phyloP scores from a whole-genome alignment of 2,329 filamentous ascomycete genomes.

The Clonostachys sp. region DNA sequence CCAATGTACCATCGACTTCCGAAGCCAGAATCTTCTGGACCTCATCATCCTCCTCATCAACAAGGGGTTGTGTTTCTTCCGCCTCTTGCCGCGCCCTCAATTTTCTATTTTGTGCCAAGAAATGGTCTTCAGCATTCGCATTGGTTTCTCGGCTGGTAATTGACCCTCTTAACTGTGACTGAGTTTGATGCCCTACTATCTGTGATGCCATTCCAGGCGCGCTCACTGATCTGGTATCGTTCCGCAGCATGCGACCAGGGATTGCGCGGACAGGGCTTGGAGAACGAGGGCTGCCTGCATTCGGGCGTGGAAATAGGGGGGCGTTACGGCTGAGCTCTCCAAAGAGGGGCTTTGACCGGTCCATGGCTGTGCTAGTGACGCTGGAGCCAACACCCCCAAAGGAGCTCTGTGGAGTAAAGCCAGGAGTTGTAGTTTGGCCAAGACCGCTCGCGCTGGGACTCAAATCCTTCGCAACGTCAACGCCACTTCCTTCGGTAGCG shows the following conservation, averaged over 20 bases:
- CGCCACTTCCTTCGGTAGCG: conserved; percentile 53
- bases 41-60: conserved; percentile 66
- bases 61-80: conserved; percentile 51
- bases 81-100: conserved; percentile 50
- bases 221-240: conserved; percentile 53
- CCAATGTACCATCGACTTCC: conserved; percentile 56
- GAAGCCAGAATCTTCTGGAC: conserved; percentile 58
- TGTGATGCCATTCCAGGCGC: conserved; percentile 56
- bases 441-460: conserved; percentile 31
- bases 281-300: conserved; percentile 59
- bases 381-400: conserved; percentile 40
- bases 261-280: conserved; percentile 66
- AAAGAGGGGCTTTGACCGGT: conserved; percentile 42
- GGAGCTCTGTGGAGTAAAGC: conserved; percentile 54
- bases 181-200: conserved; percentile 33
- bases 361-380: conserved; percentile 25
- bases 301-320: conserved; percentile 50
- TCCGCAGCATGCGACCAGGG: conserved; percentile 43
- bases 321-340: conserved; percentile 46
- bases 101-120: conserved; percentile 44
- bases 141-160: conserved; percentile 27
- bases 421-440: conserved; percentile 36
- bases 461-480: conserved; percentile 61
- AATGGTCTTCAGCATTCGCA: conserved; percentile 37
- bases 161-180: conserved; percentile 27